phyloP scores from a whole-genome alignment of 2,329 filamentous ascomycete species.

The Aspergillus jensenii region DNA sequence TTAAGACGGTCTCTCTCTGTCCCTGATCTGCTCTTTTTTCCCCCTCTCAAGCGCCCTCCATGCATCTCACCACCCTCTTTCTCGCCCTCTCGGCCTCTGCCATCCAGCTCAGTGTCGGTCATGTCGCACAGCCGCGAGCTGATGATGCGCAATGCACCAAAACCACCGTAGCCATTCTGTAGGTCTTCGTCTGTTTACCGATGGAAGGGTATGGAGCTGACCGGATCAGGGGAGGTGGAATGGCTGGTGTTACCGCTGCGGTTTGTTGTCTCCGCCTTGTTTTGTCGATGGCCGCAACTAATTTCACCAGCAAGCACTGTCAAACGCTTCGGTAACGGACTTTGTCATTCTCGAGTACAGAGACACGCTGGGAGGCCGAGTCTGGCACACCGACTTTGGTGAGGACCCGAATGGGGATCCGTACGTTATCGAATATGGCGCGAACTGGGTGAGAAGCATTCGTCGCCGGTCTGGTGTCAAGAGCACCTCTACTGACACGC shows the following conservation, averaged over 20 bases:
- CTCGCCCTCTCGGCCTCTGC: neutral
- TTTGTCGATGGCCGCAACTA: neutral
- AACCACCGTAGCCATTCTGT: constrained; percentile 37
- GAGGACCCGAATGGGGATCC: constrained; percentile 51
- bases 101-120: constrained; percentile 4
- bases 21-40: neutral
- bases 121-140: constrained; percentile 20
- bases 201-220: neutral
- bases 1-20: neutral
- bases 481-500: neutral
- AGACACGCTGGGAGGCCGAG: constrained; percentile 61
- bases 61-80: constrained; percentile 3
- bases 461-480: neutral
- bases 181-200: constrained; percentile 6
- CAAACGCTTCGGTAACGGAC: constrained; percentile 61
- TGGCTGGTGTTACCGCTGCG: constrained; percentile 64
- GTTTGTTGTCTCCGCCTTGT: constrained; percentile 28
- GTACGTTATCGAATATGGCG: constrained; percentile 63
- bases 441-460: constrained; percentile 58
- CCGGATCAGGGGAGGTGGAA: constrained; percentile 53
- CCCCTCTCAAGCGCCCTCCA: neutral
- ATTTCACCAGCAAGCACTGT: constrained; percentile 53
- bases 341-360: constrained; percentile 68
- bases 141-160: constrained; percentile 25
- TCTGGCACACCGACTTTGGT: constrained; percentile 60